Percentiles rank a stretch among this genome's conserved stretches.
Evolutionary conservation across 1,139 yeast genomes (phyloP).

Genomic region (Protomyces arabidopsidicola): DNA sequence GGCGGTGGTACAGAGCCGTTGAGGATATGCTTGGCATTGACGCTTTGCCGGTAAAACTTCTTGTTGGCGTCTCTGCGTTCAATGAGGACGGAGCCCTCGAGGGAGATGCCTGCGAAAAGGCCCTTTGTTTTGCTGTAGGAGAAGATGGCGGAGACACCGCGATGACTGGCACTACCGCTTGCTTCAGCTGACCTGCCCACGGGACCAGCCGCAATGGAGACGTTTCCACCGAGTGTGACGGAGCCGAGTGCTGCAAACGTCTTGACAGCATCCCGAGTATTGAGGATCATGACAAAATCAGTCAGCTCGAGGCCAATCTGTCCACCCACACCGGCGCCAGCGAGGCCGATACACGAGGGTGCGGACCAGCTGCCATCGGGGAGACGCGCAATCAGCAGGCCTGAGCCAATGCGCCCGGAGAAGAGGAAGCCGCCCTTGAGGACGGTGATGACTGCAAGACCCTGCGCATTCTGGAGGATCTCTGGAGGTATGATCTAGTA

Average conservation of each 20-base stretch:
- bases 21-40: conserved; percentile 78
- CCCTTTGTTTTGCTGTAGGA: conserved; percentile 95
- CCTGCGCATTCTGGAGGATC: conserved; percentile 82
- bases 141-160: conserved; percentile 84
- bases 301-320: conserved; percentile 95
- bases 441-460: conserved; percentile 85
- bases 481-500: conserved; percentile 65
- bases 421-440: conserved; percentile 81
- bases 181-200: conserved; percentile 97
- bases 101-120: conserved; percentile 91
- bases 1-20: conserved; percentile 87
- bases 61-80: conserved; percentile 97
- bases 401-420: conserved; percentile 96
- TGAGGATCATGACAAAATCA: conserved; percentile 89
- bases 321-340: conserved; percentile 89
- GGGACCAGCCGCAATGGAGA: conserved; percentile 98
- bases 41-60: conserved; percentile 81
- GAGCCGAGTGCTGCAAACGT: conserved; percentile 94
- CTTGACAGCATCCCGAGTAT: conserved; percentile 81
- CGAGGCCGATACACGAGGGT: conserved; percentile 90
- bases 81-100: conserved; percentile 90
- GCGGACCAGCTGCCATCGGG: conserved; percentile 98
- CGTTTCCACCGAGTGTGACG: conserved; percentile 88
- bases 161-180: conserved; percentile 88
- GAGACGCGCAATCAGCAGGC: conserved; percentile 86